Conservation (phyloP, 345 rosid species). For the Euphorbia lathyris region DNA sequence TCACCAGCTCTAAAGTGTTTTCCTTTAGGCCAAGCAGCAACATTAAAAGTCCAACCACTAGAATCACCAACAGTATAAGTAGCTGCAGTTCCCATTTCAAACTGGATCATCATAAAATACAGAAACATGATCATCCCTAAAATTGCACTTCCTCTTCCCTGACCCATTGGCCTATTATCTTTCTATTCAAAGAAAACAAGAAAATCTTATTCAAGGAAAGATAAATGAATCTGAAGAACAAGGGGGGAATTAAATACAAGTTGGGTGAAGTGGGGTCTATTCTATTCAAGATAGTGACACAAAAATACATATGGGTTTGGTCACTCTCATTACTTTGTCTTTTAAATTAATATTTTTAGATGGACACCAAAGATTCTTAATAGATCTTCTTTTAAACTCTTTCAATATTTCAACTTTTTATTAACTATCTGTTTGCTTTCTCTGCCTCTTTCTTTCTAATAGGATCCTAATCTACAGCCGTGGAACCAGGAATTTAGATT, state of each 20-base stretch:
- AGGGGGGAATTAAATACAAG: neutral
- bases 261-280: neutral
- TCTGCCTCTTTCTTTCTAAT: too few species aligned
- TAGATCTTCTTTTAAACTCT: too few species aligned
- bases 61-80: slow-evolving; percentile 42
- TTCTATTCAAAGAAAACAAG: neutral
- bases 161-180: slow-evolving; percentile 12
- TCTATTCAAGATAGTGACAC: neutral
- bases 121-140: slow-evolving; percentile 25
- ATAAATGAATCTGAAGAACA: neutral
- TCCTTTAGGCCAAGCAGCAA: slow-evolving; percentile 35
- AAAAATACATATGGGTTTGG: neutral
- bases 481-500: too few species aligned
- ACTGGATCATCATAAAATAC: slow-evolving; percentile 7
- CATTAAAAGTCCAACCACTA: slow-evolving; percentile 37
- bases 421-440: too few species aligned
- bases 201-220: too few species aligned
- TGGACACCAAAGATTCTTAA: too few species aligned
- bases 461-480: too few species aligned
- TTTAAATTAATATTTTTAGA: neutral
- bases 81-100: slow-evolving; percentile 29
- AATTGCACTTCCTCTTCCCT: slow-evolving; percentile 59
- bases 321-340: slow-evolving; percentile 1
- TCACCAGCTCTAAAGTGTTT: slow-evolving; percentile 47
- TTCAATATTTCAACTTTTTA: neutral